phyloP scores from a whole-genome alignment of 1,284 basidiomycete species.

The Vanrija sp. region DNA sequence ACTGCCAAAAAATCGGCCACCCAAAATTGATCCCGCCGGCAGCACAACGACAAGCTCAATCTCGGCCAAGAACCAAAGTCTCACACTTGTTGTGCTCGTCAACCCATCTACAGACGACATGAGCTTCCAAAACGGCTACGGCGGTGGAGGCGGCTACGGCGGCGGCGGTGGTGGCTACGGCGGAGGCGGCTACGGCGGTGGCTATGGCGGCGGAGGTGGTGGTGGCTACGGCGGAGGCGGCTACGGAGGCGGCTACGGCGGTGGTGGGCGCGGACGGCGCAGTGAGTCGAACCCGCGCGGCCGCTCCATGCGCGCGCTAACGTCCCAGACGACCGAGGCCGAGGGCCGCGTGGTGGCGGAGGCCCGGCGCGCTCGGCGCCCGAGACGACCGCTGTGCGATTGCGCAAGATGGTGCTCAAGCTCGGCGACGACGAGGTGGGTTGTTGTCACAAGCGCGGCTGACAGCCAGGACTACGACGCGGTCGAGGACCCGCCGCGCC shows the following conservation, averaged over 20 bases:
- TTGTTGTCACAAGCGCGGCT: conserved; percentile 14
- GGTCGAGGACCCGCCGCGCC: conserved; percentile 66
- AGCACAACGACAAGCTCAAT: background rate
- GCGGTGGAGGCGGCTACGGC: conserved; percentile 15
- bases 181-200: conserved; percentile 11
- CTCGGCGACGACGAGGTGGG: conserved; percentile 75
- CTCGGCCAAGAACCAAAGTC: background rate
- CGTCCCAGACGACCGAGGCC: conserved; percentile 19
- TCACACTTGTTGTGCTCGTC: too few relatives aligned
- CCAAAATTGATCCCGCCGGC: conserved; percentile 1
- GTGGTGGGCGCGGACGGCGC: conserved; percentile 25
- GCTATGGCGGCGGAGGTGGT: conserved; percentile 5
- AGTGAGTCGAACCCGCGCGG: conserved; percentile 11
- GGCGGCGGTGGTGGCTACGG: conserved; percentile 11
- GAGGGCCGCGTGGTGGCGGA: conserved; percentile 23
- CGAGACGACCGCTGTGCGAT: conserved; percentile 68
- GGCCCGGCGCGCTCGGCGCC: conserved; percentile 26
- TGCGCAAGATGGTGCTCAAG: conserved; percentile 66
- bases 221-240: conserved; percentile 16
- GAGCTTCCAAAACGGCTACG: conserved; percentile 36
- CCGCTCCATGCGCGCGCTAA: background rate
- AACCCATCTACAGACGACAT: conserved; percentile 10
- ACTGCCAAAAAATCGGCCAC: background rate
- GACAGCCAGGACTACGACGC: conserved; percentile 32
- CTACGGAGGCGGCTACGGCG: conserved; percentile 17